Conservation (phyloP, 352 stramenopile genomes). For the Globisporangium sylvaticum region DNA sequence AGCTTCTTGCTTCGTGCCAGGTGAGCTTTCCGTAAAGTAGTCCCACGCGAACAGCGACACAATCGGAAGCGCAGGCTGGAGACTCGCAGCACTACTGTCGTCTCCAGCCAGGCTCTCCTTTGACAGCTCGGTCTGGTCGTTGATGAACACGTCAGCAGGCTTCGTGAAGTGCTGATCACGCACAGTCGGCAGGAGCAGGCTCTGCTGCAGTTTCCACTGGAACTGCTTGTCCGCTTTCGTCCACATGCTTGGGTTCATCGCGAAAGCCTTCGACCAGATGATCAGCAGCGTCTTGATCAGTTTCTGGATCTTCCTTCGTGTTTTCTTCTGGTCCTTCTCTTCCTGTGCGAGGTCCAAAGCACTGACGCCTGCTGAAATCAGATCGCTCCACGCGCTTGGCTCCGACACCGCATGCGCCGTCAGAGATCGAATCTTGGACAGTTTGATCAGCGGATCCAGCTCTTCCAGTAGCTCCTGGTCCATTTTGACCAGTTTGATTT, state of each 20-base stretch:
- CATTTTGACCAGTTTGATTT: constrained; percentile 30
- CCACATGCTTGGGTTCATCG: constrained; percentile 1
- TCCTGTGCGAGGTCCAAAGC: constrained; percentile 7
- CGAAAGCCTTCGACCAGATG: constrained; percentile 16
- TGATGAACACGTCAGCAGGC: constrained; percentile 47
- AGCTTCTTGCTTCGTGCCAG: constrained; percentile 9
- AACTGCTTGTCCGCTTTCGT: constrained; percentile 18
- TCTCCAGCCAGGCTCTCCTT: constrained; percentile 23
- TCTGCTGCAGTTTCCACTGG: constrained; percentile 24
- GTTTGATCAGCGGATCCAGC: constrained; percentile 31
- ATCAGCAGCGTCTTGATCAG: constrained; percentile 15
- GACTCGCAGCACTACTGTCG: background rate
- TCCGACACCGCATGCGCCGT: constrained; percentile 23
- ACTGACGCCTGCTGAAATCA: background rate
- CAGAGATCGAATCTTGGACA: constrained; percentile 30
- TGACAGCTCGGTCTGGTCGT: constrained; percentile 54
- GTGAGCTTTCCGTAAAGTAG: constrained; percentile 31
- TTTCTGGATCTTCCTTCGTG: constrained; percentile 17
- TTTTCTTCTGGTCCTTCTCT: background rate
- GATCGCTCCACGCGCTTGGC: constrained; percentile 33
- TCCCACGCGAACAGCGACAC: constrained; percentile 52
- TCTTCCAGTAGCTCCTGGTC: constrained; percentile 17
- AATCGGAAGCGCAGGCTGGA: constrained; percentile 23
- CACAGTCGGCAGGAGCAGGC: constrained; percentile 29
- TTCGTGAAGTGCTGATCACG: constrained; percentile 15